A percentile compares a stretch with the other conserved stretches of the same genome.
These are phyloP conservation scores for Actinomucor elegans DNA, from an alignment of 371 early-diverging fungal genomes.

Conservation along the genomic window DNA sequence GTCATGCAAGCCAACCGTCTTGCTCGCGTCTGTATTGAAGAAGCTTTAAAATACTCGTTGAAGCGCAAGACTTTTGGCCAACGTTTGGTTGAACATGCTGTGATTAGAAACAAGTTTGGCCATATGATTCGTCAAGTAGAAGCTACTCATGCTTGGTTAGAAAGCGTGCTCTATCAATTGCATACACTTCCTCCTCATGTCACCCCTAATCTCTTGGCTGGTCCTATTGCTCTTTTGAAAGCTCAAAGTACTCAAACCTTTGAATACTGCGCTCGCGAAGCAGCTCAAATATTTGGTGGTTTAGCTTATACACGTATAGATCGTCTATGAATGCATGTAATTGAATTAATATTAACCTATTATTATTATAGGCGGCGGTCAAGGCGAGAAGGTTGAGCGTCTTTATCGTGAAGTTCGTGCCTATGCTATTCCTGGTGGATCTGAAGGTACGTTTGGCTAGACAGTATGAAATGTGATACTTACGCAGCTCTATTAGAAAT, in stretches of 20 bases:
- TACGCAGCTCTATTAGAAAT: no score
- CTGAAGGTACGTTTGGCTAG: no score
- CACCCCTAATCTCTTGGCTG: conserved; percentile 76
- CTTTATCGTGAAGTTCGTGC: conserved; percentile 78
- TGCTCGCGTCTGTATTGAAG: conserved; percentile 86
- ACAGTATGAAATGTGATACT: no score
- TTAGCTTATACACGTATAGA: conserved; percentile 75
- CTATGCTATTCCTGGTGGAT: conserved; percentile 60
- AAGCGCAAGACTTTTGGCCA: conserved; percentile 88
- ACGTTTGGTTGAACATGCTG: conserved; percentile 72
- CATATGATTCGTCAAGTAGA: conserved; percentile 86
- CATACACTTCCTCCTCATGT: conserved; percentile 64
- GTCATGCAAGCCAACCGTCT: conserved; percentile 83
- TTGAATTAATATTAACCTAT: no score
- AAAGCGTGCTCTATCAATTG: conserved; percentile 68
- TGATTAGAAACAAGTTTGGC: conserved; percentile 69
- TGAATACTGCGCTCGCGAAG: conserved; percentile 88
- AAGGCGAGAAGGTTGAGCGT: conserved; percentile 87
- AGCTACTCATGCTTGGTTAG: conserved; percentile 88
- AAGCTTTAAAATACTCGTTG: conserved; percentile 80
- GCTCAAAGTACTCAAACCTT: conserved; percentile 85
- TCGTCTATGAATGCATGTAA: no score
- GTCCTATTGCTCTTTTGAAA: conserved; percentile 88
- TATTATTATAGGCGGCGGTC: no score
- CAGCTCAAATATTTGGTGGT: conserved; percentile 92